Percentiles rank a stretch among this genome's conserved stretches.
These are phyloP conservation scores for Rhododendron ovatum DNA, from an alignment of 148 eudicot species.

Conservation along the genomic window DNA sequence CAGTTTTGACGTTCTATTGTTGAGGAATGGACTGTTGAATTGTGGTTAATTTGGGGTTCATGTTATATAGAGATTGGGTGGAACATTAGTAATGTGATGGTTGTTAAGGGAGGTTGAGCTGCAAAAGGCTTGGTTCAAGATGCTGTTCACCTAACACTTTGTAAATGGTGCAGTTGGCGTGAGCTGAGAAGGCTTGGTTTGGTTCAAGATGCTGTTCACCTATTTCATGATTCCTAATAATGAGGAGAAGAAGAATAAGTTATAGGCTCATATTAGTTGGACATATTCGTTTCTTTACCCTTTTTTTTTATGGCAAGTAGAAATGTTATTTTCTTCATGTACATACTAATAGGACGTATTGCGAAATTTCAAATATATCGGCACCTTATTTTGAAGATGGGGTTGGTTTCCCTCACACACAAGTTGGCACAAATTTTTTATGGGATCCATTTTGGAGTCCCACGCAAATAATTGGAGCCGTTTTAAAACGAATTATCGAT, in stretches of 20 bases:
- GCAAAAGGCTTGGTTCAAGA: neutral
- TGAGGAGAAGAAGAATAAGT: neutral
- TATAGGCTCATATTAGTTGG: neutral
- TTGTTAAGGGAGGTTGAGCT: slow-evolving; percentile 9
- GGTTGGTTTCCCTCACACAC: too few relatives aligned
- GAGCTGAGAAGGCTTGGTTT: neutral
- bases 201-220: neutral
- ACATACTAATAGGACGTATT: neutral
- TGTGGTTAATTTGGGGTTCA: neutral
- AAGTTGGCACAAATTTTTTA: too few relatives aligned
- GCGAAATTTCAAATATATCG: too few relatives aligned
- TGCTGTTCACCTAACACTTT: neutral
- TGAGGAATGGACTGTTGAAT: neutral
- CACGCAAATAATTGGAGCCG: too few relatives aligned
- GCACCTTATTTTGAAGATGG: too few relatives aligned
- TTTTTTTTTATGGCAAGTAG: neutral
- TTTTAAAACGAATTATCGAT: too few relatives aligned
- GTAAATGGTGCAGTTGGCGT: neutral
- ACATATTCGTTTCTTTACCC: neutral
- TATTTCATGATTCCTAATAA: neutral
- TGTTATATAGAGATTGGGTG: neutral
- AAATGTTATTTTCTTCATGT: neutral
- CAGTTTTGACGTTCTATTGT: neutral
- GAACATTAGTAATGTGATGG: neutral
- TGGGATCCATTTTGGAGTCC: too few relatives aligned